Evolutionary conservation across 148 eudicot genomes (phyloP).

Genomic region (Tetragonia tetragonoides): DNA sequence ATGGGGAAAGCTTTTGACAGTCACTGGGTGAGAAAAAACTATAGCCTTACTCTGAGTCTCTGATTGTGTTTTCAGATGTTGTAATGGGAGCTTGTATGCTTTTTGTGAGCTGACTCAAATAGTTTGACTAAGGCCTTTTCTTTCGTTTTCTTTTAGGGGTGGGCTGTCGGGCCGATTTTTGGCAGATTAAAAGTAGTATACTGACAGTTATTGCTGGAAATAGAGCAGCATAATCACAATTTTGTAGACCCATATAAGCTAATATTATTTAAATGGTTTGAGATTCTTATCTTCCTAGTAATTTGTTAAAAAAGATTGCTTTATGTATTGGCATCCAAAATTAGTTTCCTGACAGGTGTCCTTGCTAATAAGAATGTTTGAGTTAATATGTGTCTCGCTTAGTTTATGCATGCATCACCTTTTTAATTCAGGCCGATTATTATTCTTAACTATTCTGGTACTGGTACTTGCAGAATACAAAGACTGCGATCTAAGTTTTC

Average conservation of each 20-base stretch:
- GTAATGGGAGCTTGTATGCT: not conserved
- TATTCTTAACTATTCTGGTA: not conserved
- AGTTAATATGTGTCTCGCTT: not conserved
- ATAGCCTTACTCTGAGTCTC: not conserved
- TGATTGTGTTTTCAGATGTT: not conserved
- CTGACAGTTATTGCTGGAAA: too few species aligned
- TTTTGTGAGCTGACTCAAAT: not conserved
- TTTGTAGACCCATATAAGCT: not conserved
- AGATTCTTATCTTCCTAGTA: not conserved
- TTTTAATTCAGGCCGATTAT: not conserved
- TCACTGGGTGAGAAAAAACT: constrained; percentile 52
- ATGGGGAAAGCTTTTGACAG: constrained; percentile 72
- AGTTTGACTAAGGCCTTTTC: not conserved
- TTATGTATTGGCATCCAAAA: not conserved
- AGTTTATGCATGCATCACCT: not conserved
- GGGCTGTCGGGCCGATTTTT: too few species aligned
- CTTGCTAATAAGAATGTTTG: not conserved
- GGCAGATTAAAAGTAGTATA: too few species aligned
- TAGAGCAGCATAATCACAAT: not conserved
- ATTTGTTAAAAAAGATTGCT: not conserved
- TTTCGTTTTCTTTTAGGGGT: too few species aligned
- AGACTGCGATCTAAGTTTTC: constrained; percentile 45
- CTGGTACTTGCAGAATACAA: constrained; percentile 48
- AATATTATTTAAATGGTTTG: not conserved
- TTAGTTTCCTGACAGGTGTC: not conserved